phyloP scores from a whole-genome alignment of 2,329 filamentous ascomycete species.

The Aspergillus fischeri region DNA sequence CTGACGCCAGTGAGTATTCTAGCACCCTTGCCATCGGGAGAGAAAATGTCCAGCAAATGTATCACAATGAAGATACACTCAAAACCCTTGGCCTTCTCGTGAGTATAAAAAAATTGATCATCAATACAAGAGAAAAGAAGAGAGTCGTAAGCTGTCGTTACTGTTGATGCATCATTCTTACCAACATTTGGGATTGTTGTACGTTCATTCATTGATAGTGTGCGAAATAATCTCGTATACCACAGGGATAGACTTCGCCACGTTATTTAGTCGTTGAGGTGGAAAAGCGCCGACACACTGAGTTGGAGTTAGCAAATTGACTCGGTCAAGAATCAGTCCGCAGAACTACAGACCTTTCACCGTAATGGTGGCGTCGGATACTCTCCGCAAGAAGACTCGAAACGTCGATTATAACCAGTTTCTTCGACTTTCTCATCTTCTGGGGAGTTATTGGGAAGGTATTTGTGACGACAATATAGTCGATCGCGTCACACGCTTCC shows the following conservation, averaged over 20 bases:
- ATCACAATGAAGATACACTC: slow-evolving; percentile 1
- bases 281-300: slow-evolving; percentile 57
- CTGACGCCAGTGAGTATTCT: background rate
- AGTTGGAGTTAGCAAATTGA: slow-evolving; percentile 19
- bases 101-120: slow-evolving; percentile 5
- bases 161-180: slow-evolving; percentile 21
- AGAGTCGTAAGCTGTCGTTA: slow-evolving; percentile 19
- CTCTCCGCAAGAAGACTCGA: slow-evolving; percentile 85
- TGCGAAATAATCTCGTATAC: background rate
- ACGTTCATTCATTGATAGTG: slow-evolving; percentile 3
- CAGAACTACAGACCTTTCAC: slow-evolving; percentile 64
- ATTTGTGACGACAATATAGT: slow-evolving; percentile 92
- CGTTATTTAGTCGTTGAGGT: slow-evolving; percentile 49
- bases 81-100: slow-evolving; percentile 4
- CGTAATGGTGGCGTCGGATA: slow-evolving; percentile 93
- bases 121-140: slow-evolving; percentile 10
- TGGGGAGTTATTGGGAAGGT: slow-evolving; percentile 86
- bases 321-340: slow-evolving; percentile 5
- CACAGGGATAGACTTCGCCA: background rate
- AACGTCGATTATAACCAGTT: slow-evolving; percentile 85
- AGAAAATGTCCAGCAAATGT: background rate
- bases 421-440: slow-evolving; percentile 66
- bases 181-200: slow-evolving; percentile 6
- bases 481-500: slow-evolving; percentile 87
- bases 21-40: background rate